Evolutionary conservation across 106 monocot genomes (phyloP).

Genomic region (Dactylorhiza incarnata): DNA sequence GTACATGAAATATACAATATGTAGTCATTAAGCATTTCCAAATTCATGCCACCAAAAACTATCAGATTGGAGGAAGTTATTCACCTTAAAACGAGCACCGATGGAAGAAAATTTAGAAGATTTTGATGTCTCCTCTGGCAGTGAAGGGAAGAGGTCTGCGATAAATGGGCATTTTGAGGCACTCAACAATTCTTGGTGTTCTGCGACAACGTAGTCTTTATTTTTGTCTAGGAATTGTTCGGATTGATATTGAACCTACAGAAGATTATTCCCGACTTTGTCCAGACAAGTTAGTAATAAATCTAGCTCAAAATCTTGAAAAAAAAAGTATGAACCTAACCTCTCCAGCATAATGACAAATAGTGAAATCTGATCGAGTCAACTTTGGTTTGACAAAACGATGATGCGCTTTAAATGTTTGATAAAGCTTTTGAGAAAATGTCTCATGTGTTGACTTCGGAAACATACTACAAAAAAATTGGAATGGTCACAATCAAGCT

Average conservation of each 20-base stretch:
- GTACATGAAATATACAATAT: not conserved
- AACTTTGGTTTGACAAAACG: constrained; percentile 95
- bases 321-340: constrained; percentile 17
- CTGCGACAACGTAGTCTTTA: constrained; percentile 96
- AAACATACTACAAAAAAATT: constrained; percentile 67
- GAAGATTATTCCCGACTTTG: constrained; percentile 2
- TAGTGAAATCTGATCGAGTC: constrained; percentile 84
- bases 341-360: constrained; percentile 96
- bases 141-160: constrained; percentile 72
- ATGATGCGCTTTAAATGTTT: constrained; percentile 78
- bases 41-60: not conserved
- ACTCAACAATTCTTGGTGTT: constrained; percentile 83
- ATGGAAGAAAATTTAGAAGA: constrained; percentile 98
- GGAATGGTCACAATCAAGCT: constrained; percentile 1
- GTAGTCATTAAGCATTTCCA: not conserved
- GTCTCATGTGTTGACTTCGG: constrained; percentile 97
- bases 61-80: not conserved
- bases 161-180: constrained; percentile 91
- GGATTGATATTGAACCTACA: constrained; percentile 86
- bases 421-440: constrained; percentile 96
- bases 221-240: constrained; percentile 96
- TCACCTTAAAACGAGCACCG: constrained; percentile 91
- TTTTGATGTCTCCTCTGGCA: constrained; percentile 63
- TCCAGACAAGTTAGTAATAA: not conserved
- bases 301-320: not conserved